Base-by-base conservation (phyloP, 192 early-diverging fungal genomes). In the Podila verticillata region DNA sequence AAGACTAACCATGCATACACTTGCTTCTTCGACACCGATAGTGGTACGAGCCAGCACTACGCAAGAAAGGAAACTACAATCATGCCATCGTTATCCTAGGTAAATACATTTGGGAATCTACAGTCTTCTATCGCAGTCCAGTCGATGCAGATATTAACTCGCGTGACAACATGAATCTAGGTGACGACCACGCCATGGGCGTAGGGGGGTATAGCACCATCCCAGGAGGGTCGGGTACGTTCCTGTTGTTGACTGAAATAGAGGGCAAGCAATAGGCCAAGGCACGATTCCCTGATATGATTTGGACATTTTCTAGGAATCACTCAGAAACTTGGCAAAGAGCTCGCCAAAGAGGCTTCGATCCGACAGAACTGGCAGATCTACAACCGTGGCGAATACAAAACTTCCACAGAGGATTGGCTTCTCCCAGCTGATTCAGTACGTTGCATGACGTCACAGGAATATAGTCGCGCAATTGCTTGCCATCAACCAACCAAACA, bases 361-460 rank as follows among this genome's bases (percentile, higher is more conserved):
- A 67, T 83, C 24, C 68, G 82, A 5, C 82, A 83, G 34, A 65
- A 65, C 15, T 83, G 82, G 82, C 70, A 78, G 66, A 65, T 83
- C 34, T 77, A 47, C 10, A 83, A 78, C 20, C 82, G 82, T 9
- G 82, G 82, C 44, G 74, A 71, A 34, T 83, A 73, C 57, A 71
- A 68, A 48, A 62, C 73, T 7, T 71, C 61, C 7, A 69, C 70
- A 3, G 82, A 83, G 56, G 82, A 83, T 17, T 83, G 82, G 82
- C 57, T 83, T 5, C 82, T 58, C 44, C 74, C 73, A 61, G 70
- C 82, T 48, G 74, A 83, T 32, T 77, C 74, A 17, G 82, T 83
- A 79, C 15, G 70, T 35, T 4, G 5, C 13, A 44, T 4, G 15
- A 20, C 6, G 7, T 29, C 5, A 13, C 15, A 15, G 28, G 44